Conservation (phyloP, 2,329 filamentous ascomycete genomes). For the Colletotrichum siamense region DNA sequence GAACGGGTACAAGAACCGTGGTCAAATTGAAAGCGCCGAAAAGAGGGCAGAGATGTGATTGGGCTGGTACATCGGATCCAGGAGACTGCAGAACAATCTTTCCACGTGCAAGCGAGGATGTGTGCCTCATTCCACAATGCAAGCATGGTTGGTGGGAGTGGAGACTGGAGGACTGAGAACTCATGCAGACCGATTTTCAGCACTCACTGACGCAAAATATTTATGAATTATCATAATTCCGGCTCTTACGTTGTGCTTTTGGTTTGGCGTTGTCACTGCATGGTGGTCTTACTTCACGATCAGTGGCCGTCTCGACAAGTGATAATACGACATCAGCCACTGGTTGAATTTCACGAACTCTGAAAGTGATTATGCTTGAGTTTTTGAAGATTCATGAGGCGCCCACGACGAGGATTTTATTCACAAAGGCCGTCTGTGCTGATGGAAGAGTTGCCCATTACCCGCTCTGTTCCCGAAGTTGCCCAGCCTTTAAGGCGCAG, state of each 20-base stretch:
- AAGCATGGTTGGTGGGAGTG: neutral
- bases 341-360: too few relatives aligned
- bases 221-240: too few relatives aligned
- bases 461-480: neutral
- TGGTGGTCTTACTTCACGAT: too few relatives aligned
- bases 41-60: neutral
- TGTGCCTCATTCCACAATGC: neutral
- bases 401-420: rapidly evolving
- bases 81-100: neutral
- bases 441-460: rapidly evolving
- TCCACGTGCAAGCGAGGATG: neutral
- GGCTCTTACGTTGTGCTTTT: too few relatives aligned
- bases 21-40: neutral
- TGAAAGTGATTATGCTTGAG: neutral
- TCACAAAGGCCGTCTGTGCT: neutral
- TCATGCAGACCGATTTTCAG: too few relatives aligned
- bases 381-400: rapidly evolving
- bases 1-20: neutral
- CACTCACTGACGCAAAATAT: too few relatives aligned
- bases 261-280: too few relatives aligned
- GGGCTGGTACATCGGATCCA: neutral
- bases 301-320: too few relatives aligned
- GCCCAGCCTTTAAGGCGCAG: neutral
- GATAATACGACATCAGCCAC: too few relatives aligned
- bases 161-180: neutral